Conservation (phyloP, 2,329 filamentous ascomycete species). For the Cytospora chrysosperma region DNA sequence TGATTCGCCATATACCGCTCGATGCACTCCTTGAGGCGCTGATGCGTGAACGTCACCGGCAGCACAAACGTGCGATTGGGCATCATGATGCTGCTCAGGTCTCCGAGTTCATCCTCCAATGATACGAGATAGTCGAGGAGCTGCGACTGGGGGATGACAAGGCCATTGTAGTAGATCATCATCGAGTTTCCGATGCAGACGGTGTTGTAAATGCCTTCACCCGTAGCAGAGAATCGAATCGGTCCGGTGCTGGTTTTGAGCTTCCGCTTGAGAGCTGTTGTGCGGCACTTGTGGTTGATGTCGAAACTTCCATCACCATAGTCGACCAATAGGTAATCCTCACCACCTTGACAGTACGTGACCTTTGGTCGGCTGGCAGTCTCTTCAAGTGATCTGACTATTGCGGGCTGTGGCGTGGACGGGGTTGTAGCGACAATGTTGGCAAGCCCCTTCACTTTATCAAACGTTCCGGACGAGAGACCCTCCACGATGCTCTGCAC, state of each 20-base stretch:
- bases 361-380: slow-evolving; percentile 38
- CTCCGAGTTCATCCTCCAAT: slow-evolving; percentile 39
- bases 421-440: background rate
- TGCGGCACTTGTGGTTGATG: slow-evolving; percentile 55
- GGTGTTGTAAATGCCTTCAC: slow-evolving; percentile 45
- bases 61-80: slow-evolving; percentile 45
- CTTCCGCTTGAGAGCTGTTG: slow-evolving; percentile 51
- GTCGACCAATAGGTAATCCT: slow-evolving; percentile 56
- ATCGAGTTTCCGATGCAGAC: slow-evolving; percentile 49
- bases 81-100: slow-evolving; percentile 40
- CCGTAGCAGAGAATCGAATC: slow-evolving; percentile 33
- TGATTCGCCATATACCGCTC: slow-evolving; percentile 33
- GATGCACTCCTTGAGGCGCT: slow-evolving; percentile 26
- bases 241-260: slow-evolving; percentile 36
- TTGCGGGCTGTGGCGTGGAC: background rate
- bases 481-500: slow-evolving; percentile 29
- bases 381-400: slow-evolving; percentile 29
- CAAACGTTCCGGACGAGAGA: slow-evolving; percentile 4
- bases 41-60: slow-evolving; percentile 43
- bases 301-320: slow-evolving; percentile 57
- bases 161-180: slow-evolving; percentile 46
- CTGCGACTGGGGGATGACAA: slow-evolving; percentile 36
- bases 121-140: slow-evolving; percentile 38
- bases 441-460: slow-evolving; percentile 8
- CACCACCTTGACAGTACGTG: slow-evolving; percentile 43